Conservation (phyloP, 2,329 filamentous ascomycete genomes). For the Fusarium sp. region DNA sequence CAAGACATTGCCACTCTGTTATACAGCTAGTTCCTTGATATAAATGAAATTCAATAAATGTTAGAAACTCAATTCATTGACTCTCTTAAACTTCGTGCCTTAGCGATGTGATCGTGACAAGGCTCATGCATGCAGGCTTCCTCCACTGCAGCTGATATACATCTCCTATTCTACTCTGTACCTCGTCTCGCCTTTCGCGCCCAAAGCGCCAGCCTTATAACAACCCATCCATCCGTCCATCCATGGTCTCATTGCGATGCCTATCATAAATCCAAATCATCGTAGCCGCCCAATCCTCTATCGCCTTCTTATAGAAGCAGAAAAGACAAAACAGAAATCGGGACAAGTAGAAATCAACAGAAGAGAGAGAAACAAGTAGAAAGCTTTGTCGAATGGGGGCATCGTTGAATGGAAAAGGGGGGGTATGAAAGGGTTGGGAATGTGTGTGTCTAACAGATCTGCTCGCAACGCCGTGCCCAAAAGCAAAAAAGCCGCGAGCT, state of each 20-base stretch:
- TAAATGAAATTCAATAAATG: constrained; percentile 20
- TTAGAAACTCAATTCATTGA: constrained; percentile 39
- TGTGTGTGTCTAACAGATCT: constrained; percentile 35
- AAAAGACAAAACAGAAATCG: constrained; percentile 24
- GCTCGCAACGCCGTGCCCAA: constrained; percentile 44
- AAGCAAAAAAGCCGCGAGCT: constrained; percentile 40
- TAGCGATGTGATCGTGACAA: constrained; percentile 46
- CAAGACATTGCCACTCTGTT: neutral
- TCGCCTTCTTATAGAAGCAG: constrained; percentile 39
- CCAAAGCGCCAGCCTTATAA: constrained; percentile 33
- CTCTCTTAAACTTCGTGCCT: constrained; percentile 41
- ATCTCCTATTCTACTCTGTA: neutral
- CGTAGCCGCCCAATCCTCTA: constrained; percentile 43
- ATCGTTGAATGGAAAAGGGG: constrained; percentile 15
- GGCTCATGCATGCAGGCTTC: constrained; percentile 40
- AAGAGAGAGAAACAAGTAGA: constrained; percentile 18
- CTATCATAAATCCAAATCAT: constrained; percentile 47
- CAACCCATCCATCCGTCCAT: constrained; percentile 24
- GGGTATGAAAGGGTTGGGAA: constrained; percentile 34
- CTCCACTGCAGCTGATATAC: constrained; percentile 23
- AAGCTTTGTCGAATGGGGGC: constrained; percentile 30
- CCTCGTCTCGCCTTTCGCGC: constrained; percentile 22
- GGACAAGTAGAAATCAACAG: constrained; percentile 32
- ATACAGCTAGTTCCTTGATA: neutral
- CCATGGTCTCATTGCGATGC: constrained; percentile 38